phyloP scores from a whole-genome alignment of 1,139 yeast genomes.

The Nakaseomyces bracarensis region DNA sequence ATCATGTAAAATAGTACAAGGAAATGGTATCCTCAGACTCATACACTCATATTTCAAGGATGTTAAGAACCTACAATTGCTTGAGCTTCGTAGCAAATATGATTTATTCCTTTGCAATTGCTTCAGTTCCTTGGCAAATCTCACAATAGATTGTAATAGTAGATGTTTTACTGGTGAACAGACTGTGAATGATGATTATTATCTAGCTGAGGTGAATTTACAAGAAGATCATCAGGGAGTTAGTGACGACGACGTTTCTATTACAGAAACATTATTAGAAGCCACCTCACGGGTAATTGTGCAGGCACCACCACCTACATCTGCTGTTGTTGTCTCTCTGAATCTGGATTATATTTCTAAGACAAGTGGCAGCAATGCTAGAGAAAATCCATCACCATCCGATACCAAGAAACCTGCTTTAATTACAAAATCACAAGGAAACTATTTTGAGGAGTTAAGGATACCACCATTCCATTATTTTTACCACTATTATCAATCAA shows the following conservation, averaged over 20 bases:
- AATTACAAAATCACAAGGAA: conserved; percentile 23
- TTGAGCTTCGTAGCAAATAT: conserved; percentile 35
- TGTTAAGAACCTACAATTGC: conserved; percentile 35
- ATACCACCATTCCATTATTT: conserved; percentile 28
- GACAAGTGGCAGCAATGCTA: conserved; percentile 13
- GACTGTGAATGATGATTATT: conserved; percentile 23
- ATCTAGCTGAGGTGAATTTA: conserved; percentile 16
- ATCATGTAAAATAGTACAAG: conserved; percentile 32
- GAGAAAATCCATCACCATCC: conserved; percentile 9
- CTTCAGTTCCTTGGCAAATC: conserved; percentile 33
- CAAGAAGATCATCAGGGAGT: conserved; percentile 9
- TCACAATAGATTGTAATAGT: conserved; percentile 43
- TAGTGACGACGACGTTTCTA: conserved; percentile 17
- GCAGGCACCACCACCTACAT: conserved; percentile 30
- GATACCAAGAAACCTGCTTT: conserved; percentile 21
- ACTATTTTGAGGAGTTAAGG: conserved; percentile 19
- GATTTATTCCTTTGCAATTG: conserved; percentile 47
- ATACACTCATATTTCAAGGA: conserved; percentile 34
- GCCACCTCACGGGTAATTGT: conserved; percentile 15
- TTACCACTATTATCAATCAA: conserved; percentile 25
- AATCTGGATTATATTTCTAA: conserved; percentile 22
- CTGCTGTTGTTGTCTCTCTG: conserved; percentile 25
- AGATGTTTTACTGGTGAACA: conserved; percentile 35
- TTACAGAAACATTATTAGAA: conserved; percentile 26
- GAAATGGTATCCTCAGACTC: conserved; percentile 31